phyloP scores from a whole-genome alignment of 768 basidiomycete genomes.

The Clitopilus passeckerianus region DNA sequence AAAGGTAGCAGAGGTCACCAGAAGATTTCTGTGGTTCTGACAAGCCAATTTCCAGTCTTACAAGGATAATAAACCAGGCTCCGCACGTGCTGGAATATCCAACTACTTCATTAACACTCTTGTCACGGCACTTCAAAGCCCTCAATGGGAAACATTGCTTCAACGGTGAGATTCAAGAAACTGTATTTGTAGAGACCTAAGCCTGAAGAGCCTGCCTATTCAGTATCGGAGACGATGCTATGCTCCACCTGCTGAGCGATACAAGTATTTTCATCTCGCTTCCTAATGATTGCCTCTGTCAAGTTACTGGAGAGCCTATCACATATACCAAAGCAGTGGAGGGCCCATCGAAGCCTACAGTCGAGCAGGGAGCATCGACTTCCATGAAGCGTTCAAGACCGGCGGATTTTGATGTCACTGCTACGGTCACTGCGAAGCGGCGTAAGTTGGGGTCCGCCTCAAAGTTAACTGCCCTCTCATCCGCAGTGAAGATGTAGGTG shows the following conservation, averaged over 20 bases:
- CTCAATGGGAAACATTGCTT: slow-evolving; percentile 64
- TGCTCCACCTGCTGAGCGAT: slow-evolving; percentile 74
- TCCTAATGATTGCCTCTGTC: slow-evolving; percentile 81
- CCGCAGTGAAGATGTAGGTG: neutral
- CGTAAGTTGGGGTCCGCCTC: neutral
- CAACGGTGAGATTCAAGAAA: slow-evolving; percentile 39
- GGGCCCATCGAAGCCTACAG: neutral
- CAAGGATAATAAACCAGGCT: slow-evolving; percentile 29
- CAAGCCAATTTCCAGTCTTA: slow-evolving; percentile 18
- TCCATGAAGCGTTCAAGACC: too few relatives aligned
- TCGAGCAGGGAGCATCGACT: too few relatives aligned
- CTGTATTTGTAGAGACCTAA: neutral
- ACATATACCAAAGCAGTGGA: slow-evolving; percentile 24
- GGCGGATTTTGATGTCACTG: too few relatives aligned
- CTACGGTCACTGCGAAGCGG: too few relatives aligned
- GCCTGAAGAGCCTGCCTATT: neutral
- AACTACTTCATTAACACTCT: slow-evolving; percentile 72
- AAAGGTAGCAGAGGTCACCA: slow-evolving; percentile 32
- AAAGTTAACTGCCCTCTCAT: too few relatives aligned
- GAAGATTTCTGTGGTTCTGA: neutral
- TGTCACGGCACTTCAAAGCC: slow-evolving; percentile 58
- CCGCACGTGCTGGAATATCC: slow-evolving; percentile 37
- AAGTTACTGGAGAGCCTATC: slow-evolving; percentile 73
- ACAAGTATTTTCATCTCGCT: slow-evolving; percentile 73
- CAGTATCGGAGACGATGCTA: slow-evolving; percentile 74